These are phyloP conservation scores for Umbellularia californica DNA, from an alignment of 164 flowering plant genomes.

Conservation along the genomic window DNA sequence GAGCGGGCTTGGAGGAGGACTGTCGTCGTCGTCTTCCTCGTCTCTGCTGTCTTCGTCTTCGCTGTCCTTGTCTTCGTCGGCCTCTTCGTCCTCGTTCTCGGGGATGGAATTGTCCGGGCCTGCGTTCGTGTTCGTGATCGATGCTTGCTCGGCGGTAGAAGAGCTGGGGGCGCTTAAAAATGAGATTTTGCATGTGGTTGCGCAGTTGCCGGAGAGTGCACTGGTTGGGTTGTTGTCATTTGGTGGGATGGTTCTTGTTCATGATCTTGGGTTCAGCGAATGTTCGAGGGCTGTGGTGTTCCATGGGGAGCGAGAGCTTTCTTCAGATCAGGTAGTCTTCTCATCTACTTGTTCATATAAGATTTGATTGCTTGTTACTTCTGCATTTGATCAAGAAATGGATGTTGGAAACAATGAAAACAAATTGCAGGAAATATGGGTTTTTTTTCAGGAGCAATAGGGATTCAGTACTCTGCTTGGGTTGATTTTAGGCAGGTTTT, in stretches of 20 bases:
- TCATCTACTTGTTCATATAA: neutral
- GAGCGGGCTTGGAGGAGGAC: slow-evolving; percentile 14
- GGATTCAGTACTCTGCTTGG: neutral
- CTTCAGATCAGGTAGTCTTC: slow-evolving; percentile 55
- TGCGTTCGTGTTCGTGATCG: slow-evolving; percentile 87
- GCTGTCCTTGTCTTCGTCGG: slow-evolving; percentile 20
- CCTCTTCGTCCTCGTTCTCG: slow-evolving; percentile 22
- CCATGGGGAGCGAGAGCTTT: slow-evolving; percentile 73
- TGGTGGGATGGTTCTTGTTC: slow-evolving; percentile 72
- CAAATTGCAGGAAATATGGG: neutral
- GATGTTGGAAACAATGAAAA: neutral
- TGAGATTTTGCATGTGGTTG: slow-evolving; percentile 65
- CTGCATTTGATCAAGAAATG: neutral
- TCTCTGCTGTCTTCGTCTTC: slow-evolving; percentile 23
- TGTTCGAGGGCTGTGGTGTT: slow-evolving; percentile 71
- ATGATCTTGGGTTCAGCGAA: slow-evolving; percentile 74
- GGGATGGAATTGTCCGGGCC: slow-evolving; percentile 38
- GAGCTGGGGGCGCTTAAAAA: slow-evolving; percentile 72
- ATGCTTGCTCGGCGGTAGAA: slow-evolving; percentile 51
- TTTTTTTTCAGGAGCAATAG: neutral
- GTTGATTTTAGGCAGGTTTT: neutral
- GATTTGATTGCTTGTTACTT: neutral
- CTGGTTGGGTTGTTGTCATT: slow-evolving; percentile 75
- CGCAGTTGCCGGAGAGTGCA: slow-evolving; percentile 73
- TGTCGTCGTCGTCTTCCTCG: slow-evolving; percentile 17